phyloP scores from a whole-genome alignment of 2,329 filamentous ascomycete genomes.

The Zelopaecilomyces penicillatus region DNA sequence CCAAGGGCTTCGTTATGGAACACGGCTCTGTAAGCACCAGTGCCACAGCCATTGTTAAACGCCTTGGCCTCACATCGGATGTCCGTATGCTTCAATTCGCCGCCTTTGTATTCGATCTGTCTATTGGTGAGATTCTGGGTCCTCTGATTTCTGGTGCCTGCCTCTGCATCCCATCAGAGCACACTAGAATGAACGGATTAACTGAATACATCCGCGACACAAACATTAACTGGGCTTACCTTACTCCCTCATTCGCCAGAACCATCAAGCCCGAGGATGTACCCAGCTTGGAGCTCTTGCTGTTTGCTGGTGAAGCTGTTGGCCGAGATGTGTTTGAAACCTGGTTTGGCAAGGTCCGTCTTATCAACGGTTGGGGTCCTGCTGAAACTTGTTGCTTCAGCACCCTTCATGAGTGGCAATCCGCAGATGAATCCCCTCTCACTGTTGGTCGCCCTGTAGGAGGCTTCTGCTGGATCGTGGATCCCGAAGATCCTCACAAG shows the following conservation, averaged over 20 bases:
- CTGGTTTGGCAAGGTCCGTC: conserved; percentile 8
- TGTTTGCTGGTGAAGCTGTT: conserved; percentile 9
- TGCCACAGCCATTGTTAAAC: background rate
- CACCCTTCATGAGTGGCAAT: conserved; percentile 8
- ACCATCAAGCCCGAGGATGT: conserved; percentile 1
- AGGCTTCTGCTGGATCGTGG: conserved; percentile 6
- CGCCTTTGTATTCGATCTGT: conserved; percentile 7
- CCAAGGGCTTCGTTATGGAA: conserved; percentile 7
- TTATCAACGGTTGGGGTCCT: conserved; percentile 15
- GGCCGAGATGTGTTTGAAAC: conserved; percentile 3
- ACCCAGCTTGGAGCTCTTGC: conserved; percentile 1
- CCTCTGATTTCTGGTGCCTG: conserved; percentile 4
- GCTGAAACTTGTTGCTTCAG: conserved; percentile 10
- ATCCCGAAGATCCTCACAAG: conserved; percentile 3
- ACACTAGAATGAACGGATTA: conserved; percentile 7
- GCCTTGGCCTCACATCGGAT: background rate
- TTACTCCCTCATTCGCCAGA: conserved; percentile 6
- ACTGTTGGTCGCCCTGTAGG: conserved; percentile 7
- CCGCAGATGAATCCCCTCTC: conserved; percentile 4
- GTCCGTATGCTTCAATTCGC: conserved; percentile 4
- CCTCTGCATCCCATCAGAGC: conserved; percentile 4
- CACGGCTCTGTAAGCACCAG: conserved; percentile 5
- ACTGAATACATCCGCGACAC: conserved; percentile 3
- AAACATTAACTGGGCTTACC: conserved; percentile 4
- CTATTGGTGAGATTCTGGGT: conserved; percentile 5